Base-by-base conservation (phyloP, 1,284 basidiomycete species). In the Leccinum holopus region DNA sequence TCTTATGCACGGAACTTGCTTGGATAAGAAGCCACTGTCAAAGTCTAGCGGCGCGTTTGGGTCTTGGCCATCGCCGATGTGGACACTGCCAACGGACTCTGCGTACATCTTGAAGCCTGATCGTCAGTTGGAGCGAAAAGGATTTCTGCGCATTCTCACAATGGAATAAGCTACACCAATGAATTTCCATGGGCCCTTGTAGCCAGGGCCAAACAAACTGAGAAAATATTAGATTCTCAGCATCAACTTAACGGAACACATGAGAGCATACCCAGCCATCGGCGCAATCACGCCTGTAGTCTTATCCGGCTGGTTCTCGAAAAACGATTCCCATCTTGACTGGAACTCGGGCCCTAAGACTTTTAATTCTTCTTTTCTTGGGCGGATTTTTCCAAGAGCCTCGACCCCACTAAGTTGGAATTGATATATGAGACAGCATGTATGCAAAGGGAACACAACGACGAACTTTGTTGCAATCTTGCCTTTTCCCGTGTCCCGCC, bases 31-130 rank as follows among this genome's bases (percentile, higher is more conserved):
- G 11, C 62, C 66, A 28, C 65, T 12, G 11, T 66, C 63, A 55
- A 73, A 71, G 32, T 70, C 67, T 9, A 58, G 16, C 25, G 65
- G 60, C 3, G 65, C 65, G 11, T 69, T 64, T 5, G 63, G 49
- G 39, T 72, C 65, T n/a, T 61, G 41, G 9, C 65, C 55, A 18
- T 68, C 62, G 11, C 44, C 63, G 41, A 73, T 71, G 51, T 73
- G 72, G 10, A 74, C 72, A 35, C 60, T 65, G 2, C 72, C 72
- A 11, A 52, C 58, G 1, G 67, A 72, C 3, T 53, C 66, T 11
- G 69, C 64, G 41, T 73, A 74, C 25, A 64, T 25, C 72, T 64
- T 71, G 37, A 33, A n/a, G 11, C 14, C 5, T 8, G 37, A 14
- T 37, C 11, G 33, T 60, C 12, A 60, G 33, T 37, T 32, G 1